A percentile compares a stretch with the other conserved stretches of the same genome.
Evolutionary conservation across 2,329 filamentous ascomycete species (phyloP).

Genomic region (Graphiopsis chlorocephala): DNA sequence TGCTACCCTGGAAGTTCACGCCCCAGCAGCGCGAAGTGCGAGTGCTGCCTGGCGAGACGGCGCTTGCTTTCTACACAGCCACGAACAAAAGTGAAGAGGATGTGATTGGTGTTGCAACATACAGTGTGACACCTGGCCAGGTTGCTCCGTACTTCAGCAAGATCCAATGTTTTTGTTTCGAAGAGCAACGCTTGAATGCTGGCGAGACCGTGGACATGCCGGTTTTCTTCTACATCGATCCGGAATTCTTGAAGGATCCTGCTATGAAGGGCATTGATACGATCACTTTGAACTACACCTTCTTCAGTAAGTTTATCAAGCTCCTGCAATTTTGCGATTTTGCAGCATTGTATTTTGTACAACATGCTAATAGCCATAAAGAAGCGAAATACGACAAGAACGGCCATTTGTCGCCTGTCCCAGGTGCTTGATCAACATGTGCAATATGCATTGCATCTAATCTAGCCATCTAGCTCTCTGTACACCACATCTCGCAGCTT

Average conservation of each 20-base stretch:
- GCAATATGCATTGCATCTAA: not conserved
- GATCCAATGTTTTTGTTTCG: slow-evolving; percentile 99
- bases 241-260: slow-evolving; percentile 85
- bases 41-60: slow-evolving; percentile 92
- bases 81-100: slow-evolving; percentile 83
- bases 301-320: slow-evolving; percentile 73
- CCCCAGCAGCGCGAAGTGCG: slow-evolving; percentile 96
- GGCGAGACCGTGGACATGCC: slow-evolving; percentile 99
- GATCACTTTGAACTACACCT: slow-evolving; percentile 94
- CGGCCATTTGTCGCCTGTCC: slow-evolving; percentile 62
- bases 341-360: not conserved
- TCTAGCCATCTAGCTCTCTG: not conserved
- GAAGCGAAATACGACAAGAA: slow-evolving; percentile 83
- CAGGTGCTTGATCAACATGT: slow-evolving; percentile 29
- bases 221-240: slow-evolving; percentile 98
- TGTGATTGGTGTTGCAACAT: slow-evolving; percentile 97
- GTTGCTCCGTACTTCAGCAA: slow-evolving; percentile 98
- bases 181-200: slow-evolving; percentile 87
- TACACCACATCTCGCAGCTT: not conserved
- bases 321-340: not conserved
- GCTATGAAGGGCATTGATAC: slow-evolving; percentile 94
- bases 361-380: slow-evolving; percentile 37
- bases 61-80: slow-evolving; percentile 94
- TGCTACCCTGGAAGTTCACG: slow-evolving; percentile 94
- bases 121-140: slow-evolving; percentile 93